Conservation (phyloP, 2,329 filamentous ascomycete species). For the Fusarium sp. region DNA sequence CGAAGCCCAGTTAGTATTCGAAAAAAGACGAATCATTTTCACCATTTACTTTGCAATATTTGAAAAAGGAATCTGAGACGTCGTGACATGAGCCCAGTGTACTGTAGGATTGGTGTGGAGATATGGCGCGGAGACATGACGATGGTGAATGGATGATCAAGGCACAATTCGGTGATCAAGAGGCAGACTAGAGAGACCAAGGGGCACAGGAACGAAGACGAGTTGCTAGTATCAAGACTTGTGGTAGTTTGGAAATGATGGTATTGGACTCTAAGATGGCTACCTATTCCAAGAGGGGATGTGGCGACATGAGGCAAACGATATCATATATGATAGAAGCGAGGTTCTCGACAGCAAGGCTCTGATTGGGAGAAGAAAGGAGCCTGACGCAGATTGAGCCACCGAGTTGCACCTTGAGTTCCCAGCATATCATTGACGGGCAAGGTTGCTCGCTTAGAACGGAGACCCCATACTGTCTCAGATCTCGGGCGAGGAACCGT, state of each 20-base stretch:
- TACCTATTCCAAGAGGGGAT: conserved; percentile 9
- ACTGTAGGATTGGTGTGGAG: not conserved
- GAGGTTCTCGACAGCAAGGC: not conserved
- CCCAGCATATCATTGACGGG: conserved; percentile 19
- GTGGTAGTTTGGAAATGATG: not conserved
- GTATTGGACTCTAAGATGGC: not conserved
- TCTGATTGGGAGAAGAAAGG: not conserved
- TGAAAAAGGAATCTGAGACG: not conserved
- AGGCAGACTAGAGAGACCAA: not conserved
- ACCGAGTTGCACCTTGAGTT: not conserved
- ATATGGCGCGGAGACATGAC: not conserved
- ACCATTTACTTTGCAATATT: not conserved
- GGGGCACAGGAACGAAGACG: not conserved
- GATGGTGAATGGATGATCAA: not conserved
- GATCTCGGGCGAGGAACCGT: conserved; percentile 27
- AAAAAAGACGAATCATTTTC: conserved; percentile 5
- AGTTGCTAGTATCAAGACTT: not conserved
- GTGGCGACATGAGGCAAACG: conserved; percentile 1
- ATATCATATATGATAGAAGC: conserved; percentile 23
- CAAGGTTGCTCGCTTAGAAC: not conserved
- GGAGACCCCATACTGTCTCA: conserved; percentile 30
- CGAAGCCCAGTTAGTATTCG: not conserved
- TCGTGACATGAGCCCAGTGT: not conserved
- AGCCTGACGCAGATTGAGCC: not conserved
- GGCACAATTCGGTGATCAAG: not conserved